These are phyloP conservation scores for Ananas comosus DNA, from an alignment of 176 grass and related monocot genomes.

Conservation along the genomic window DNA sequence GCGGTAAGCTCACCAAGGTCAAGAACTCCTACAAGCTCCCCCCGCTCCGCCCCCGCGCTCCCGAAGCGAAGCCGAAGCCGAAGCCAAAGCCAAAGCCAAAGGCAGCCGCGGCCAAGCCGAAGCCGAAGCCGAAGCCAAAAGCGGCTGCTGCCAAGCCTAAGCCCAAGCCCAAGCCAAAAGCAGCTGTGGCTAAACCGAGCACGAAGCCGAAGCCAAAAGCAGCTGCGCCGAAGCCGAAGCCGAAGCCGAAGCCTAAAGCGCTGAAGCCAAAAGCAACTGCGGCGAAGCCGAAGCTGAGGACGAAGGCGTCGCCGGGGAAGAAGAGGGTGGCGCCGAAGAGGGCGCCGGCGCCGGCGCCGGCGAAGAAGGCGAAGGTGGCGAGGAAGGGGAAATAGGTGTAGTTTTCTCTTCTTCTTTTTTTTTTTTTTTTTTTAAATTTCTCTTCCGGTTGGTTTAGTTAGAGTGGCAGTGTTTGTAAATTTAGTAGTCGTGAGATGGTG, in stretches of 20 bases:
- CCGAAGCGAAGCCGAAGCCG: background rate
- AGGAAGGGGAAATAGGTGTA: too few species aligned
- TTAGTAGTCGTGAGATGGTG: too few species aligned
- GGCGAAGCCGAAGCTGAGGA: background rate
- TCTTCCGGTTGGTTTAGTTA: too few species aligned
- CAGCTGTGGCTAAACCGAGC: background rate
- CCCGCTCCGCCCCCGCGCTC: constrained; percentile 9
- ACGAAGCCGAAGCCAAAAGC: background rate
- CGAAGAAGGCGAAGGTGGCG: too few species aligned
- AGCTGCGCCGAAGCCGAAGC: background rate
- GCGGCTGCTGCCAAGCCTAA: background rate
- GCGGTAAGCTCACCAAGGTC: constrained; percentile 62
- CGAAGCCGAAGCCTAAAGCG: background rate
- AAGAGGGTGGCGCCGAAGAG: too few species aligned
- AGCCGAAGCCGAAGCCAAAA: background rate
- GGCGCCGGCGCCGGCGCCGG: too few species aligned
- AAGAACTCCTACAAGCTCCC: constrained; percentile 61
- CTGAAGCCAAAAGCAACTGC: background rate
- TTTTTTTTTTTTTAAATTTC: too few species aligned
- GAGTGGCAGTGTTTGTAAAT: too few species aligned
- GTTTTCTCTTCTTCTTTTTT: too few species aligned
- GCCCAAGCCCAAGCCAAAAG: background rate
- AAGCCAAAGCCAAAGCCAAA: background rate
- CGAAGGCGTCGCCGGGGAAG: too few species aligned
- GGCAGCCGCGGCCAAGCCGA: background rate